These are phyloP conservation scores for Coemansia sp. DNA, from an alignment of 192 early-diverging fungal genomes.

Conservation along the genomic window DNA sequence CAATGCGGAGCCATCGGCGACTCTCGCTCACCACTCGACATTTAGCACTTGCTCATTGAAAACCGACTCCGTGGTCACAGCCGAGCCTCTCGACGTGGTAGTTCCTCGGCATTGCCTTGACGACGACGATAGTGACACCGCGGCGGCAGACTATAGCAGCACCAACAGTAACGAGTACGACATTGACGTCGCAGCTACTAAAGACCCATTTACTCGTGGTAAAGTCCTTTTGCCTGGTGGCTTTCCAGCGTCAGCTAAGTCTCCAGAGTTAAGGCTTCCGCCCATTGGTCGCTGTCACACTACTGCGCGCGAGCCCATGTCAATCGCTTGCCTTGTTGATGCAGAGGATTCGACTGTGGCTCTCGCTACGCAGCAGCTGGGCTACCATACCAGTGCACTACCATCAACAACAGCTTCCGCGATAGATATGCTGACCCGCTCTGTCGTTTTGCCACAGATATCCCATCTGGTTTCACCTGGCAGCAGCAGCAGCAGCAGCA, in stretches of 20 bases:
- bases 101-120: not conserved
- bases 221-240: not conserved
- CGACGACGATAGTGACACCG: not conserved
- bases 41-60: not conserved
- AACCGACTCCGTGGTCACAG: not conserved
- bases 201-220: not conserved
- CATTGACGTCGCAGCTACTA: not conserved
- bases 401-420: not conserved
- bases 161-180: not conserved
- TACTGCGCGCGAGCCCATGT: slow-evolving; percentile 16
- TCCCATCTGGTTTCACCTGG: not conserved
- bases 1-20: not conserved
- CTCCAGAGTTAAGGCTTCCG: slow-evolving; percentile 11
- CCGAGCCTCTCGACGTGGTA: not conserved
- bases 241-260: not conserved
- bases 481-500: not conserved
- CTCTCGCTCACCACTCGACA: not conserved
- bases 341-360: not conserved
- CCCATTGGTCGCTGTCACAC: slow-evolving; percentile 9
- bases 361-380: not conserved
- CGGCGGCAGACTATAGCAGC: not conserved
- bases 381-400: not conserved
- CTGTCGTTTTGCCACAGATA: not conserved
- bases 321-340: slow-evolving; percentile 32
- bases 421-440: not conserved